Conservation (phyloP, 768 basidiomycete species). For the Candolleomyces efflorescens region DNA sequence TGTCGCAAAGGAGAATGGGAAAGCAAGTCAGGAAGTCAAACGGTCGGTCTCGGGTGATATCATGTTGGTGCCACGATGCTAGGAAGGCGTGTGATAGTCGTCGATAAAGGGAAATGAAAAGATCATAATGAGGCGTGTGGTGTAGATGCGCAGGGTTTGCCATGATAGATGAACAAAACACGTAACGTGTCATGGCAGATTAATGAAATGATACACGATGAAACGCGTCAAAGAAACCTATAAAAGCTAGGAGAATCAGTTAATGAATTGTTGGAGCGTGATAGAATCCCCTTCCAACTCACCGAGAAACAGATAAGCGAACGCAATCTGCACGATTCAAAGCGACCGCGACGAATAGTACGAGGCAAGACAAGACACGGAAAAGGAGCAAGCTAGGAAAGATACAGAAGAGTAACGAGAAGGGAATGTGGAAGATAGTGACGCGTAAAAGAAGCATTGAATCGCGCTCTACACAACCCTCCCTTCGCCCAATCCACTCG, state of each 20-base stretch:
- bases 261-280: neutral
- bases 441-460: neutral
- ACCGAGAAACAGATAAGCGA: neutral
- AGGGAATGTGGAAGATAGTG: neutral
- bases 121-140: too few relatives aligned
- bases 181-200: neutral
- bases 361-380: neutral
- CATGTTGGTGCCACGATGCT: too few relatives aligned
- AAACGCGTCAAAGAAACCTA: constrained; percentile 1
- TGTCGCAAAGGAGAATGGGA: too few relatives aligned
- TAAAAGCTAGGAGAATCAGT: neutral
- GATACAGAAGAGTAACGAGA: neutral
- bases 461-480: constrained; percentile 2
- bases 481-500: constrained; percentile 7
- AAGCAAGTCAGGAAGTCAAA: too few relatives aligned
- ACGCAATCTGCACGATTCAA: neutral
- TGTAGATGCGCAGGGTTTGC: too few relatives aligned
- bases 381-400: neutral
- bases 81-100: too few relatives aligned
- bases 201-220: neutral
- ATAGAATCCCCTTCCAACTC: neutral
- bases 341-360: neutral
- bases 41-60: too few relatives aligned
- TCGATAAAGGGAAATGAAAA: too few relatives aligned
- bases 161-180: constrained; percentile 1